Conservation (phyloP, 2,329 filamentous ascomycete species). For the Colletotrichum tabaci region DNA sequence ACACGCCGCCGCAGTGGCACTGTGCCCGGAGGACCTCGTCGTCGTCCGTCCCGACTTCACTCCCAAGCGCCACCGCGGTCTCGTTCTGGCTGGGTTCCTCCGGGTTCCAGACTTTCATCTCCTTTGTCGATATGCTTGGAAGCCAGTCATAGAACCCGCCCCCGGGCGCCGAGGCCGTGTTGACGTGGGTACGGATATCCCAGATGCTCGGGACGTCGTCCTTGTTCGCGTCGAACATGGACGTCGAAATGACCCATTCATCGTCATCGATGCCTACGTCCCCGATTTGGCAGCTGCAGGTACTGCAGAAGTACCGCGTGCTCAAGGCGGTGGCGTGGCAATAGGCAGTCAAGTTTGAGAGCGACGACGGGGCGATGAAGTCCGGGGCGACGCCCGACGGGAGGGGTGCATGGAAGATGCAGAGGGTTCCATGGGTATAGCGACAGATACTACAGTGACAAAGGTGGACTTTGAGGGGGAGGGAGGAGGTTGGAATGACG, state of each 20-base stretch:
- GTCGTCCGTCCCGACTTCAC: constrained; percentile 54
- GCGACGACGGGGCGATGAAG: constrained; percentile 58
- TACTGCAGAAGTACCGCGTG: constrained; percentile 61
- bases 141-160: constrained; percentile 56
- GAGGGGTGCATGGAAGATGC: constrained; percentile 58
- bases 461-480: constrained; percentile 60
- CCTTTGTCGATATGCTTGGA: constrained; percentile 49
- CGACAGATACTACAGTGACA: constrained; percentile 64
- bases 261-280: constrained; percentile 51
- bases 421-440: constrained; percentile 58
- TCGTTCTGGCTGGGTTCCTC: constrained; percentile 46
- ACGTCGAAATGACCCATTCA: constrained; percentile 57
- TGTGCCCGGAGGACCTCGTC: constrained; percentile 58
- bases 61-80: constrained; percentile 44
- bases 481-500: constrained; percentile 53
- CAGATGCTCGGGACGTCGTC: constrained; percentile 54
- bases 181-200: constrained; percentile 54
- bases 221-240: constrained; percentile 53
- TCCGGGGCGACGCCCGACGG: constrained; percentile 52
- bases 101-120: constrained; percentile 56
- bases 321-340: constrained; percentile 47
- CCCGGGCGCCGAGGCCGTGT: constrained; percentile 54
- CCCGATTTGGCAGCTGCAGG: constrained; percentile 63
- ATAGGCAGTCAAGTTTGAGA: constrained; percentile 56
- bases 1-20: constrained; percentile 64